Evolutionary conservation across 2,329 filamentous ascomycete genomes (phyloP).

Genomic region (Colletotrichum aenigma): DNA sequence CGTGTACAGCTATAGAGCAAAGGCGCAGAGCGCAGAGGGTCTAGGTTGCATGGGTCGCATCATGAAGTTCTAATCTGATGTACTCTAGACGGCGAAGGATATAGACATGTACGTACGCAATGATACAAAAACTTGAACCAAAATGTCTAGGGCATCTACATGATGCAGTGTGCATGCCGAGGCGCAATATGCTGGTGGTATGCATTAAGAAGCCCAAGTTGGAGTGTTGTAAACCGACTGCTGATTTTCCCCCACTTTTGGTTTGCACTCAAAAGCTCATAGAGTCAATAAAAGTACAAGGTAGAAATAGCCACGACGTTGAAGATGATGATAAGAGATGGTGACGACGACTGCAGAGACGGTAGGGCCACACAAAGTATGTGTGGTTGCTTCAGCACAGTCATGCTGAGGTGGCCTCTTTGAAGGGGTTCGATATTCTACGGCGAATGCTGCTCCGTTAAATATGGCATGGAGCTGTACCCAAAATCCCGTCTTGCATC

Average conservation of each 20-base stretch:
- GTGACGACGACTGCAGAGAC: background rate
- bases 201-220: background rate
- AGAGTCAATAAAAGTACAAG: background rate
- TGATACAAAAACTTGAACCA: conserved; percentile 6
- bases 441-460: background rate
- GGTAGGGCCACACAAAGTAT: background rate
- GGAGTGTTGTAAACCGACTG: background rate
- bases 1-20: conserved; percentile 40
- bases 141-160: background rate
- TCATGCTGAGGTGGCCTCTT: background rate
- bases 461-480: background rate
- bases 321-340: background rate
- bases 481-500: background rate
- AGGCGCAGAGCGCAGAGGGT: conserved; percentile 38
- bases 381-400: background rate
- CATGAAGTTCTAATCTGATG: conserved; percentile 43
- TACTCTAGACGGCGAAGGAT: conserved; percentile 45
- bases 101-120: conserved; percentile 47
- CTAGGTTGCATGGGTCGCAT: conserved; percentile 37
- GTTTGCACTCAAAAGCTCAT: background rate
- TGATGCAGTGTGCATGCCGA: background rate
- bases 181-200: background rate
- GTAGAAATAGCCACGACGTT: background rate
- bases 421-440: background rate
- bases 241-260: background rate